A percentile compares a stretch with the other conserved stretches of the same genome.
Evolutionary conservation across 306 rosid genomes (phyloP).

Genomic region (Ormosia semicastrata): DNA sequence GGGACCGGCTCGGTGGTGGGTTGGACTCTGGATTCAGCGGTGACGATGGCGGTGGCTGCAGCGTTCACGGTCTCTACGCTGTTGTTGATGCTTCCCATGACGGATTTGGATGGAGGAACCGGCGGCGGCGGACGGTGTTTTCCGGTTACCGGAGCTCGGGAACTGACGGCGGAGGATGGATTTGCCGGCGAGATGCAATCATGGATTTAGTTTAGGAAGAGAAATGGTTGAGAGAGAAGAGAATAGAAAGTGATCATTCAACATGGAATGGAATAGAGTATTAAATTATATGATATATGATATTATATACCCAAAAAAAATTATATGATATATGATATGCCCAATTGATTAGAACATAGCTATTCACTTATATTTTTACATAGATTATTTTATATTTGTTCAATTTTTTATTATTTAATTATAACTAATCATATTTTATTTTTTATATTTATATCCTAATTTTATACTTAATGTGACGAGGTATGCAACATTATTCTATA

Average conservation of each 20-base stretch:
- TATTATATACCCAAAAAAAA: no score
- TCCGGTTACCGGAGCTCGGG: slow-evolving; percentile 27
- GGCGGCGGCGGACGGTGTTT: neutral
- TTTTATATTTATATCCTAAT: no score
- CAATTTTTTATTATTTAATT: no score
- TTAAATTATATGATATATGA: neutral
- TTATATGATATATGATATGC: no score
- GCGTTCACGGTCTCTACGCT: slow-evolving; percentile 89
- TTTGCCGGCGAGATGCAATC: slow-evolving; percentile 43
- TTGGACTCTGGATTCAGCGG: slow-evolving; percentile 85
- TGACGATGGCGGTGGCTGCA: slow-evolving; percentile 88
- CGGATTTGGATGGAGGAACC: neutral
- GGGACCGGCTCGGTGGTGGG: slow-evolving; percentile 64
- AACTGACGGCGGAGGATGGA: neutral
- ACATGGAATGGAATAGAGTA: neutral
- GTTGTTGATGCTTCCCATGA: slow-evolving; percentile 59
- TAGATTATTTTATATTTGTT: no score
- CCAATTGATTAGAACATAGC: no score
- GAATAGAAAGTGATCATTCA: neutral
- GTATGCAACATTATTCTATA: no score
- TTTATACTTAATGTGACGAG: no score
- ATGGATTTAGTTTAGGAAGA: slow-evolving; percentile 25
- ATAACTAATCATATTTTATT: no score
- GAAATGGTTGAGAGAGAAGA: neutral
- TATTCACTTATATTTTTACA: no score